Conservation (phyloP, 345 rosid genomes). For the Salix exigua region DNA sequence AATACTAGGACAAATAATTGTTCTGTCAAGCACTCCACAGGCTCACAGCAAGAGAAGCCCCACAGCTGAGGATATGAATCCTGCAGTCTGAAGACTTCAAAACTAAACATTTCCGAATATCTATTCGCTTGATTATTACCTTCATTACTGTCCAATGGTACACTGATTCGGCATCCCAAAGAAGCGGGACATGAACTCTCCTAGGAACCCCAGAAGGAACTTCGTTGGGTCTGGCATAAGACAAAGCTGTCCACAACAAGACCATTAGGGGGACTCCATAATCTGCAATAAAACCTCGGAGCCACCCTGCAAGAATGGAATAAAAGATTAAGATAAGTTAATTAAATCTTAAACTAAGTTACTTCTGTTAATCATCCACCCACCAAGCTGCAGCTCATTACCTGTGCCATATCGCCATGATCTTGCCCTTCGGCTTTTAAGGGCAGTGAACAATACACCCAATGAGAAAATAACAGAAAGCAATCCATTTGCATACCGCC, state of each 20-base stretch:
- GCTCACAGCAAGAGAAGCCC: not conserved
- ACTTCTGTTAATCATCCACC: not conserved
- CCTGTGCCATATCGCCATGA: conserved; percentile 62
- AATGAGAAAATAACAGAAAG: conserved; percentile 63
- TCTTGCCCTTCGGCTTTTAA: conserved; percentile 65
- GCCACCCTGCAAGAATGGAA: conserved; percentile 41
- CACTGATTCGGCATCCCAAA: conserved; percentile 68
- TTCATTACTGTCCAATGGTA: conserved; percentile 79
- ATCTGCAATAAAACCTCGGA: conserved; percentile 68
- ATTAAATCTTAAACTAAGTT: not conserved
- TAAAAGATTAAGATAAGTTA: not conserved
- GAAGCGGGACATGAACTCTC: conserved; percentile 67
- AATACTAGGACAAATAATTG: not conserved
- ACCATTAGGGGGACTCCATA: conserved; percentile 84
- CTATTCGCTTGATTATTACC: conserved; percentile 30
- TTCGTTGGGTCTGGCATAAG: conserved; percentile 42
- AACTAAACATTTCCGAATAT: not conserved
- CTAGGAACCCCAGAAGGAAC: conserved; percentile 62
- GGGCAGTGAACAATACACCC: conserved; percentile 50
- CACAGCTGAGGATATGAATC: not conserved
- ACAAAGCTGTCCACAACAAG: conserved; percentile 57
- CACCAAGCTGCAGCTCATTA: conserved; percentile 11
- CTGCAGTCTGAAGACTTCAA: not conserved
- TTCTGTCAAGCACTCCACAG: not conserved
- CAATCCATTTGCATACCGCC: conserved; percentile 68